These are phyloP conservation scores for Persicaria tinctoria DNA, from an alignment of 148 eudicot species.

Conservation along the genomic window DNA sequence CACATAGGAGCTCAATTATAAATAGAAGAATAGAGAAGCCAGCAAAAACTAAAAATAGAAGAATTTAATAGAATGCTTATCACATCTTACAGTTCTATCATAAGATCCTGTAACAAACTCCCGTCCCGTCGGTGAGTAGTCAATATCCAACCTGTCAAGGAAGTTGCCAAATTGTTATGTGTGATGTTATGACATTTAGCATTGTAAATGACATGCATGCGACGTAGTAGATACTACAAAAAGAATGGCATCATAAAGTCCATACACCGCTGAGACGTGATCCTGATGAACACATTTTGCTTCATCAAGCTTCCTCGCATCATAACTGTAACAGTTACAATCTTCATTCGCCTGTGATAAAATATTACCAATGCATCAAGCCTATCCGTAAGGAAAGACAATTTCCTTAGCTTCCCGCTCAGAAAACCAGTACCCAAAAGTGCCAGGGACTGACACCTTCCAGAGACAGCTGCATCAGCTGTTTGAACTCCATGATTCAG, in stretches of 20 bases:
- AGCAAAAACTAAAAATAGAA: background rate
- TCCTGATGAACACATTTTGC: slow-evolving; percentile 97
- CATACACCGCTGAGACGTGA: slow-evolving; percentile 98
- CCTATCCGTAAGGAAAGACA: too few relatives aligned
- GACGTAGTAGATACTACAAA: background rate
- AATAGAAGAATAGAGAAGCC: background rate
- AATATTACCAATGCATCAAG: too few relatives aligned
- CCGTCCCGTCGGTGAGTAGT: slow-evolving; percentile 98
- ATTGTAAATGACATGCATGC: background rate
- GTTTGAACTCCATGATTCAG: too few relatives aligned
- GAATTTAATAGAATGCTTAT: background rate
- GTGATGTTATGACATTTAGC: background rate
- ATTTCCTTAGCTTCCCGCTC: too few relatives aligned
- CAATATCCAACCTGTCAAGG: slow-evolving; percentile 82
- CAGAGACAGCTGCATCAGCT: too few relatives aligned
- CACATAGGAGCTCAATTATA: too few relatives aligned
- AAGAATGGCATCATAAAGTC: background rate
- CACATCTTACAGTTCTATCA: slow-evolving; percentile 78
- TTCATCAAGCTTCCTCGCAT: too few relatives aligned
- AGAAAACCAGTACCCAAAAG: too few relatives aligned
- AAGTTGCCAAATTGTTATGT: background rate
- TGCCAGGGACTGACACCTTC: too few relatives aligned
- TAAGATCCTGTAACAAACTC: slow-evolving; percentile 99
- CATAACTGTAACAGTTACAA: too few relatives aligned
- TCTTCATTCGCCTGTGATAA: too few relatives aligned